Evolutionary conservation across 495 filamentous ascomycete genomes (phyloP), one percentile per base, ranked within the genome.

Genomic region (Penicillium bovifimosum): DNA sequence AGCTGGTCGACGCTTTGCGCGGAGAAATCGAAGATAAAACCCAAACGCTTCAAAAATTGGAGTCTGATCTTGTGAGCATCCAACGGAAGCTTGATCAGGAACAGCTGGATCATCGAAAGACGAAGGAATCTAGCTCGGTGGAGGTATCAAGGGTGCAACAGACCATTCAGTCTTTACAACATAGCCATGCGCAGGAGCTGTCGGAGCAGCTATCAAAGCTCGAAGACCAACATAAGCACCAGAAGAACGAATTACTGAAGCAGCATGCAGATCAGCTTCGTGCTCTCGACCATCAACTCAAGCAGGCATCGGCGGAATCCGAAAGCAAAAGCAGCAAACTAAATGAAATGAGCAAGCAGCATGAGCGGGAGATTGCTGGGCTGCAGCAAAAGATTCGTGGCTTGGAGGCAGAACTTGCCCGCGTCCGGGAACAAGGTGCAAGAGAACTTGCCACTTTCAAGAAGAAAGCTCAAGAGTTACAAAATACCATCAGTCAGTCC

Each of bases 1-100:
- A 91, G 58, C 69, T 93, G 54, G 78, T 97, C 20, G 93, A 99
- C 62, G 84, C 85, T 1, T 73, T 99, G 14, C 83, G 87, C 47
- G 77, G 79, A 5, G 85, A 96, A 63, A 63, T 95, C 9, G 86
- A 87, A 48, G 85, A 91, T 36, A 86, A 84, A 53, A 82, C 76
- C 24, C 76, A 83, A 52, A 78, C 80, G 0, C 67, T 96, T 13
- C 80, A 87, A 60, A 86, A 85, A 43, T 64, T 85, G 40, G 82
- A 90, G 58, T 74, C 80, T 4, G 82, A 86, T 40, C 66, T 86
- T 17, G 66, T 91, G 14, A 80, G 76, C n/a, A 65, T 88, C 11
- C 77, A 87, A 47, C 77, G 82, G 27, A 86, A 82, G 59, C 75
- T 95, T 45, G 82, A 84, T 10, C 89, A 91, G 66, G 89, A 86